Percentiles rank a stretch among this genome's conserved stretches.
Evolutionary conservation across 768 basidiomycete species (phyloP).

Genomic region (Tremella yokohamensis): DNA sequence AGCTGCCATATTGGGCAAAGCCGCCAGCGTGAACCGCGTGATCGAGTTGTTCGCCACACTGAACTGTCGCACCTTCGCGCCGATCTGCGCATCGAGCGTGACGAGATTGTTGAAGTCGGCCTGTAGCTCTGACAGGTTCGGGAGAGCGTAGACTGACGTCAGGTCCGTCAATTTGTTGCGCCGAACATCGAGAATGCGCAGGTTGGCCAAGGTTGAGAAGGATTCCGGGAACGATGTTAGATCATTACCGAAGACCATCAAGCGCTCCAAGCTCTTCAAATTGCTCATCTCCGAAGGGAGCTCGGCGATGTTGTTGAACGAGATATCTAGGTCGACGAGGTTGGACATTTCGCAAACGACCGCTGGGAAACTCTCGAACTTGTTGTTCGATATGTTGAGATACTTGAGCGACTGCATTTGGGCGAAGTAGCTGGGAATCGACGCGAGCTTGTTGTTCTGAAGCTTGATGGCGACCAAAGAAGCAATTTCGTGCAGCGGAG

Average conservation of each 20-base stretch:
- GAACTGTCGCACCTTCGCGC: slow-evolving; percentile 63
- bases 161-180: slow-evolving; percentile 79
- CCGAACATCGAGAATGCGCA: slow-evolving; percentile 75
- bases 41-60: slow-evolving; percentile 82
- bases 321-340: slow-evolving; percentile 84
- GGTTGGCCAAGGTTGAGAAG: slow-evolving; percentile 59
- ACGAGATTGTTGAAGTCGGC: slow-evolving; percentile 82
- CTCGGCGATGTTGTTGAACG: slow-evolving; percentile 82
- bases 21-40: slow-evolving; percentile 55
- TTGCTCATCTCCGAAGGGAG: slow-evolving; percentile 76
- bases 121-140: slow-evolving; percentile 63
- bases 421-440: slow-evolving; percentile 79
- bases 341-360: slow-evolving; percentile 69
- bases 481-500: slow-evolving; percentile 71
- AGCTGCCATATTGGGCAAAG: slow-evolving; percentile 55
- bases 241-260: slow-evolving; percentile 82
- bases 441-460: slow-evolving; percentile 88
- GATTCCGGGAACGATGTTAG: slow-evolving; percentile 68
- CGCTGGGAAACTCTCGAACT: slow-evolving; percentile 69
- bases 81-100: slow-evolving; percentile 72
- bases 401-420: slow-evolving; percentile 66
- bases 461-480: slow-evolving; percentile 66
- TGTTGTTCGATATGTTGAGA: slow-evolving; percentile 95
- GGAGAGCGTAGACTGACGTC: slow-evolving; percentile 64
- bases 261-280: slow-evolving; percentile 64